These are phyloP conservation scores for Volvox reticuliferus DNA, from an alignment of 139 green algal species.

Conservation along the genomic window DNA sequence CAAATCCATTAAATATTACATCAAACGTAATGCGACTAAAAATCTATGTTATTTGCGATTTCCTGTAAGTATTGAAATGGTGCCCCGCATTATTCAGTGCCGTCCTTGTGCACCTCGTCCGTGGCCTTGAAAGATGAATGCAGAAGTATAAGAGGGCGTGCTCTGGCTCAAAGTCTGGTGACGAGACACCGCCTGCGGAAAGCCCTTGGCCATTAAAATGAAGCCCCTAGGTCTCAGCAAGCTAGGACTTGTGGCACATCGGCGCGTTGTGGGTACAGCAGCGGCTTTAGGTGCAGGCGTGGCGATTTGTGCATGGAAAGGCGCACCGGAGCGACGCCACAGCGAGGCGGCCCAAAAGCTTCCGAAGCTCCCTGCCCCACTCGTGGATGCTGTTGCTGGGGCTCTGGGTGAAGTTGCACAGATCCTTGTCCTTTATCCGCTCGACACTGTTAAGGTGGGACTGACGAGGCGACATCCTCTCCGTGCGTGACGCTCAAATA, in stretches of 20 bases:
- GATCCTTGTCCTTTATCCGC: slow-evolving; percentile 73
- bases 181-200: not conserved
- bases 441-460: slow-evolving; percentile 80
- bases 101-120: slow-evolving; percentile 14
- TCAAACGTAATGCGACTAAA: too few relatives aligned
- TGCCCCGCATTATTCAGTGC: not conserved
- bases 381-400: slow-evolving; percentile 18
- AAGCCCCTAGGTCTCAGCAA: slow-evolving; percentile 3
- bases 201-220: not conserved
- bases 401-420: slow-evolving; percentile 71
- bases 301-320: not conserved
- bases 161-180: not conserved
- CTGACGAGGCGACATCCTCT: not conserved
- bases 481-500: too few relatives aligned
- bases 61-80: slow-evolving; percentile 4
- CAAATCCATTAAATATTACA: too few relatives aligned
- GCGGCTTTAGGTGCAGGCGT: not conserved
- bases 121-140: not conserved
- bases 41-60: too few relatives aligned
- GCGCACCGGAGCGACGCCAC: not conserved
- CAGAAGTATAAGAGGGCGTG: not conserved
- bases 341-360: not conserved
- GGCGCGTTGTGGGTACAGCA: not conserved
- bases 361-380: not conserved
- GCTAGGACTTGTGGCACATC: not conserved